Conservation (phyloP, 495 filamentous ascomycete species). For the Haplographium delicatum region DNA sequence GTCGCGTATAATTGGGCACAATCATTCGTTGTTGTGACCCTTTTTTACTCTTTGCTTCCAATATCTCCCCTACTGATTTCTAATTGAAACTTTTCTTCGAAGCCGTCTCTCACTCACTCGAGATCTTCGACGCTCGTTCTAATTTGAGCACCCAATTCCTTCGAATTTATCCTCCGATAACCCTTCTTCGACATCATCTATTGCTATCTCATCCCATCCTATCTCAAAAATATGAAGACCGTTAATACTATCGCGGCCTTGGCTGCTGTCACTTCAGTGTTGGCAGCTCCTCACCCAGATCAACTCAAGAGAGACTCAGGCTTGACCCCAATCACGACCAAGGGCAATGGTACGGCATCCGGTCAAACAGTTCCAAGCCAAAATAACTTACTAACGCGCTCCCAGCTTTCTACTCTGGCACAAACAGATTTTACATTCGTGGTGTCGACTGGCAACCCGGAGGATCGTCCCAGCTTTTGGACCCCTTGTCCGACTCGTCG, state of each 20-base stretch:
- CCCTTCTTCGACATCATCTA: slow-evolving; percentile 13
- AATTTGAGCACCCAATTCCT: slow-evolving; percentile 18
- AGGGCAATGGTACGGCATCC: slow-evolving; percentile 39
- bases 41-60: slow-evolving; percentile 16
- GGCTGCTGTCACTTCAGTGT: slow-evolving; percentile 44
- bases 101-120: slow-evolving; percentile 32
- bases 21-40: slow-evolving; percentile 32
- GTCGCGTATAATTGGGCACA: slow-evolving; percentile 22
- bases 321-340: slow-evolving; percentile 50
- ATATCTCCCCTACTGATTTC: slow-evolving; percentile 9
- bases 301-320: slow-evolving; percentile 25
- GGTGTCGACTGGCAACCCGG: slow-evolving; percentile 96
- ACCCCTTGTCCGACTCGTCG: slow-evolving; percentile 70
- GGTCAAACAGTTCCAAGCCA: slow-evolving; percentile 27
- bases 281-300: slow-evolving; percentile 49
- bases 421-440: slow-evolving; percentile 83
- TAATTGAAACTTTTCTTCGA: slow-evolving; percentile 26
- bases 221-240: slow-evolving; percentile 49
- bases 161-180: slow-evolving; percentile 8
- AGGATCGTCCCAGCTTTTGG: slow-evolving; percentile 68
- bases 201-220: slow-evolving; percentile 16
- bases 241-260: slow-evolving; percentile 44
- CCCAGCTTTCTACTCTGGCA: slow-evolving; percentile 73
- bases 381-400: slow-evolving; percentile 22
- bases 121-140: slow-evolving; percentile 32